Evolutionary conservation across 169 alveolate genomes (phyloP).

Genomic region (Plasmodium sp.): DNA sequence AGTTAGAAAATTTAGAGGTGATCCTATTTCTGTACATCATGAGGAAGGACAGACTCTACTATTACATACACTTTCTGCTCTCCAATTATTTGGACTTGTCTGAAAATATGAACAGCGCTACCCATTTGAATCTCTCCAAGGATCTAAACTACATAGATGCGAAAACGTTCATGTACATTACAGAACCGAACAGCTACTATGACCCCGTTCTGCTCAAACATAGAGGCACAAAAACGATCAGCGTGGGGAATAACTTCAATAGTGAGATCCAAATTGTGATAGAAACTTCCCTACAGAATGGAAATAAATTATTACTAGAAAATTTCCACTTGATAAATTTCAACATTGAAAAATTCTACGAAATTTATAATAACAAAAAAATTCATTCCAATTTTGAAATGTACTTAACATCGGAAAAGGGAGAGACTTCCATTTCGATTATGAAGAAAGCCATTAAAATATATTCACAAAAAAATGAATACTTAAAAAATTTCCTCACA

Average conservation of each 20-base stretch:
- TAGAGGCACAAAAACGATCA: slow-evolving; percentile 39
- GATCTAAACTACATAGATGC: slow-evolving; percentile 60
- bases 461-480: slow-evolving; percentile 25
- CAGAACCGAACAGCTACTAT: not conserved
- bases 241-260: slow-evolving; percentile 66
- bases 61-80: slow-evolving; percentile 25
- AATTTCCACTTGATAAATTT: slow-evolving; percentile 53
- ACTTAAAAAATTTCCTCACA: slow-evolving; percentile 25
- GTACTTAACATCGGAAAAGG: slow-evolving; percentile 39
- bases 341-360: slow-evolving; percentile 64
- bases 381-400: slow-evolving; percentile 65
- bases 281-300: slow-evolving; percentile 66
- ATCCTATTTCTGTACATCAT: slow-evolving; percentile 42
- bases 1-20: slow-evolving; percentile 27
- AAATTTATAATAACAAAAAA: slow-evolving; percentile 58
- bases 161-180: slow-evolving; percentile 59
- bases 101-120: slow-evolving; percentile 2
- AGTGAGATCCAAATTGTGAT: slow-evolving; percentile 63
- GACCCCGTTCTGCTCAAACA: slow-evolving; percentile 18
- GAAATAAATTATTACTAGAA: slow-evolving; percentile 60
- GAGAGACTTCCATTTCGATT: not conserved
- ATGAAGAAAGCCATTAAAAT: slow-evolving; percentile 54
- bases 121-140: not conserved
- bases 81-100: slow-evolving; percentile 43
- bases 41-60: slow-evolving; percentile 58